phyloP scores from a whole-genome alignment of 345 rosid genomes.

The Gossypium longicalyx region DNA sequence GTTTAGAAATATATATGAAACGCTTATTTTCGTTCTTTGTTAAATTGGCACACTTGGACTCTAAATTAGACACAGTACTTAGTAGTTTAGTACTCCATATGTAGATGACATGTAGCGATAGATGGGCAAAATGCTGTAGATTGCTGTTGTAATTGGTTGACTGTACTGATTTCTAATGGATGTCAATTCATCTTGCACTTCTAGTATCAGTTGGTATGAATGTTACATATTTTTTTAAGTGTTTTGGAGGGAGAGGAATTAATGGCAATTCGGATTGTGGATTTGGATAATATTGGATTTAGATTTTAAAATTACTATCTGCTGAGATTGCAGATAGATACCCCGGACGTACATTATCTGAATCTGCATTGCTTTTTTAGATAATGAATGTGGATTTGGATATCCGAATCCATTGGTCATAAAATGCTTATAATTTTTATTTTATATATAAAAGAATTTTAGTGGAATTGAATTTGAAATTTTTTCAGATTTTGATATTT shows the following conservation, averaged over 20 bases:
- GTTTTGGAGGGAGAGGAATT: background rate
- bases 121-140: background rate
- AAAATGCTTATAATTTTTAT: no score
- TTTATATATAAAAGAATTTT: no score
- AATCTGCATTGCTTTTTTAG: no score
- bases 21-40: background rate
- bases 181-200: background rate
- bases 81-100: background rate
- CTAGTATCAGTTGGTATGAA: slow-evolving; percentile 3
- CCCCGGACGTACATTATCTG: no score
- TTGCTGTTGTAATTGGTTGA: background rate
- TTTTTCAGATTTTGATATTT: no score
- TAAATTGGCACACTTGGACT: background rate
- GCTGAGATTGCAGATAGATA: no score
- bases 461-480: no score
- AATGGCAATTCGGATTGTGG: no score
- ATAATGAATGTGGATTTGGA: no score
- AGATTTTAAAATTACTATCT: no score
- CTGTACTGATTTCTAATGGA: background rate
- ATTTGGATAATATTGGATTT: no score
- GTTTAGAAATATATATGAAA: background rate
- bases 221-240: background rate
- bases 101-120: background rate
- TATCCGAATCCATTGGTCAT: no score
- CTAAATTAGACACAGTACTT: background rate